Evolutionary conservation across 352 stramenopile species (phyloP).

Genomic region (Phytophthora sp.): DNA sequence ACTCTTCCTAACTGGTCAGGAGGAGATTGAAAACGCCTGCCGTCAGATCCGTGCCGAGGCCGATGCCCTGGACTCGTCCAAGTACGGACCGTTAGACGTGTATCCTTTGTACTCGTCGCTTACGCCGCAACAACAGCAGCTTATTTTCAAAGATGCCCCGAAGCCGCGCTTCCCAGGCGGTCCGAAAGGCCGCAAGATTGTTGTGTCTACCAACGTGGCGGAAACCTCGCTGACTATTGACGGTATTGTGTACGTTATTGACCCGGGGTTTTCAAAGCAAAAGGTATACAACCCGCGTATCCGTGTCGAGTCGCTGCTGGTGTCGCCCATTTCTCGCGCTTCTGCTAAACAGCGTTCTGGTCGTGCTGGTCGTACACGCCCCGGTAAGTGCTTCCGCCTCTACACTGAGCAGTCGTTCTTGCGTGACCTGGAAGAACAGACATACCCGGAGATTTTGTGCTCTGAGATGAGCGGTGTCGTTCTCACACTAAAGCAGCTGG

Average conservation of each 20-base stretch:
- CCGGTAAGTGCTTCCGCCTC: slow-evolving; percentile 96
- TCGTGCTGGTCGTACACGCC: slow-evolving; percentile 90
- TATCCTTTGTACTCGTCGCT: slow-evolving; percentile 99
- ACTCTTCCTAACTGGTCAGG: slow-evolving; percentile 99
- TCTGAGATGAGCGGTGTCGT: slow-evolving; percentile 97
- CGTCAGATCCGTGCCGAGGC: slow-evolving; percentile 88
- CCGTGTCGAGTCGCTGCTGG: slow-evolving; percentile 98
- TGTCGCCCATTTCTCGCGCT: slow-evolving; percentile 98
- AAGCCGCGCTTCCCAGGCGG: slow-evolving; percentile 84
- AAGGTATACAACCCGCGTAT: slow-evolving; percentile 99
- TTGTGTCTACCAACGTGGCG: slow-evolving; percentile 99
- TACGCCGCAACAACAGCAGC: slow-evolving; percentile 98
- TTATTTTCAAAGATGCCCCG: slow-evolving; percentile 99
- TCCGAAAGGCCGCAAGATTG: slow-evolving; percentile 94
- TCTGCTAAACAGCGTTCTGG: slow-evolving; percentile 94
- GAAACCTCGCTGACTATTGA: slow-evolving; percentile 99
- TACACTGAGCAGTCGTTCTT: slow-evolving; percentile 99
- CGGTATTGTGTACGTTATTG: slow-evolving; percentile 99
- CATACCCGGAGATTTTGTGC: slow-evolving; percentile 98
- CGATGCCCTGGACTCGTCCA: slow-evolving; percentile 93
- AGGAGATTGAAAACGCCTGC: slow-evolving; percentile 98
- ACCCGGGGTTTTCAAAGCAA: slow-evolving; percentile 99
- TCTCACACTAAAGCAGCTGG: slow-evolving; percentile 97
- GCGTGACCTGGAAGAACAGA: slow-evolving; percentile 98
- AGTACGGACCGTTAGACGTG: slow-evolving; percentile 92